phyloP scores from a whole-genome alignment of 2,329 filamentous ascomycete genomes.

The Dactylellina parvicollis region DNA sequence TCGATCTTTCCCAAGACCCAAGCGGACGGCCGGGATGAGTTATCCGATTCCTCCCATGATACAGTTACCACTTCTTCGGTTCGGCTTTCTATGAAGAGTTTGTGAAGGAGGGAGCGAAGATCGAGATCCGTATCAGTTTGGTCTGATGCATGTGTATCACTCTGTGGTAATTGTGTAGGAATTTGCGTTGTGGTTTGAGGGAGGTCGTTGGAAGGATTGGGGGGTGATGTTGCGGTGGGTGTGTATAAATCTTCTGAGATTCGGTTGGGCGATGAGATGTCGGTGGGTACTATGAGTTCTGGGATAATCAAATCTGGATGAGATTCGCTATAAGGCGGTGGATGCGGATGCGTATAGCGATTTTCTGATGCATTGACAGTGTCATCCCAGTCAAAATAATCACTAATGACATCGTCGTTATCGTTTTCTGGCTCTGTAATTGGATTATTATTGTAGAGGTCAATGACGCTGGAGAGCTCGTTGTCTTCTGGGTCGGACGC shows the following conservation, averaged over 20 bases:
- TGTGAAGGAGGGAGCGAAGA: conserved; percentile 10
- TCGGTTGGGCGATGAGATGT: not conserved
- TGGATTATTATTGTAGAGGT: conserved; percentile 26
- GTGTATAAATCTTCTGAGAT: not conserved
- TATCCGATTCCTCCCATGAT: conserved; percentile 33
- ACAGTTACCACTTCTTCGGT: conserved; percentile 10
- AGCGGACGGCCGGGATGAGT: conserved; percentile 27
- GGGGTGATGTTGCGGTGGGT: not conserved
- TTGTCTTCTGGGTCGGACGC: conserved; percentile 19
- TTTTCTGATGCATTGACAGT: not conserved
- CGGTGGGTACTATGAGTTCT: not conserved
- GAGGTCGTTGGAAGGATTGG: not conserved
- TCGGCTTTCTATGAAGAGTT: conserved; percentile 18
- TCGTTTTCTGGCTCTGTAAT: not conserved
- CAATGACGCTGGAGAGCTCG: conserved; percentile 37
- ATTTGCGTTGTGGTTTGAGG: conserved; percentile 21
- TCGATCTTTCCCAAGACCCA: conserved; percentile 46
- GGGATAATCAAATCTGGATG: not conserved
- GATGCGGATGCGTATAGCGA: not conserved
- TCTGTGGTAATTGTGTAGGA: conserved; percentile 28
- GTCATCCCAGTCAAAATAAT: conserved; percentile 46
- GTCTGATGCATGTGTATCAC: not conserved
- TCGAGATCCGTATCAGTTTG: conserved; percentile 10
- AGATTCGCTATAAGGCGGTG: not conserved
- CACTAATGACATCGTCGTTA: conserved; percentile 10